Base-by-base conservation (phyloP, 495 filamentous ascomycete species). In the Cladorrhinum samala region DNA sequence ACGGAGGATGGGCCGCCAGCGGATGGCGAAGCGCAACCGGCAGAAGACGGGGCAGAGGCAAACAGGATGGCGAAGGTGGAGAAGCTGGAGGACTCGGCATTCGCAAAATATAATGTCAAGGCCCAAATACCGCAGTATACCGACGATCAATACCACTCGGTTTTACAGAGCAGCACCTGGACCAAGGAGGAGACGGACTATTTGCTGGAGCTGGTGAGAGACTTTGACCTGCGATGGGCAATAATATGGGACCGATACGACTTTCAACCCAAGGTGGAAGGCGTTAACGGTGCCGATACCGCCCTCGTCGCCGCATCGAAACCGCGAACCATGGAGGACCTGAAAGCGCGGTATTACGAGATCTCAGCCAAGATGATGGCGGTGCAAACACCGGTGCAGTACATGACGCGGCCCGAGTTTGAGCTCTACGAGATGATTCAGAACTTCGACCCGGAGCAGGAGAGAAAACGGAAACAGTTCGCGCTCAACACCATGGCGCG, bases 211-310 rank as follows among this genome's bases (percentile, higher is more conserved):
- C 60, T 92, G 21, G 86, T 77, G 9, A 74, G 77, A 42, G 84
- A 92, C 11, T 95, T 82, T 60, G 89, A 93, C 58, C 73, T 95
- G 41, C 83, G 91, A 50, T 98, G 93, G 86, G 72, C 91, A 14
- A 70, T 98, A n/a, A 89, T 98, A 42, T 87, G 82, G 68, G 93
- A 98, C 64, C 87, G 91, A 11, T 98, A 96, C 68, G 88, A 95
- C 19, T 95, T 83, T 60, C 68, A 75, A 46, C 80, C 86, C 1
- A 66, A 63, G 25, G 47, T 60, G 1, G 65, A 57, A 8, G 59
- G 52, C 4, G 54, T 53, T 11, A 55, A 55, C 37, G 59, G 49
- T 46, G 57, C 58, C 38, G 72, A 56, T 30, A 78, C 70, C 37
- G 77, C 80, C 4, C 62, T 83, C 18, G 68, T 79, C 16, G 57